Evolutionary conservation across 768 basidiomycete genomes (phyloP), one percentile per base, ranked within the genome.

Genomic region (Collybia sp.): DNA sequence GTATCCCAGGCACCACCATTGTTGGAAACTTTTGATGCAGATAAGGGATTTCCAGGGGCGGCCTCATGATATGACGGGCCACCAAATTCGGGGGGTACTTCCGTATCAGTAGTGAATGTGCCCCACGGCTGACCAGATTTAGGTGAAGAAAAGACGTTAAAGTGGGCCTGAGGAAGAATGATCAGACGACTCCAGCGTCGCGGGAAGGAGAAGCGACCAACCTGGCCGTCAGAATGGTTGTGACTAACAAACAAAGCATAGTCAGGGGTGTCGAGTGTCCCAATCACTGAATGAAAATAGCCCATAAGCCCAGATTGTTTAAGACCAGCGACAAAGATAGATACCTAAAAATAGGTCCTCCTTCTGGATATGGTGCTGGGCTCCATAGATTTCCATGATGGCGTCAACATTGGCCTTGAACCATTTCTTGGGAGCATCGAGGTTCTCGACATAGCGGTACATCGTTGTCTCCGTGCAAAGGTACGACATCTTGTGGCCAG

Each of bases 201-300:
- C 25, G 25, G 20, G 46, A 25, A 42, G 8, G 16, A 48, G 52
- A 30, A 5, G n/a, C 43, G 34, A 59, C 59, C 25, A 48, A 70
- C 77, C 66, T 77, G 76, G 3, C 80, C 75, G 52, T 83, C 75
- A 1, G 73, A 77, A 62, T 88, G 84, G 47, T 70, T 69, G 50
- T 88, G 83, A 54, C 84, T 85, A 32, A 90, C 87, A 51, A 89
- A 82, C 18, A 88, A 63, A 0, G 80, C 88, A 62, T 87, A 86
- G 46, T 86, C 83, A 0, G 79, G 73, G 6, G 88, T 76, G 40
- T 79, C 76, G 3, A 93, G 69, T 0, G 83, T 75, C 3, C 89
- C 89, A 30, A 90, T 78, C 17, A 89, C 75, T 75, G 37, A 18
- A 42, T 12, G 49, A 30, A 34, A 10, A 11, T 38, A 52, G 43